Evolutionary conservation across 2,329 filamentous ascomycete genomes (phyloP).

Genomic region (Ophiocordyceps camponoti-leonardi): DNA sequence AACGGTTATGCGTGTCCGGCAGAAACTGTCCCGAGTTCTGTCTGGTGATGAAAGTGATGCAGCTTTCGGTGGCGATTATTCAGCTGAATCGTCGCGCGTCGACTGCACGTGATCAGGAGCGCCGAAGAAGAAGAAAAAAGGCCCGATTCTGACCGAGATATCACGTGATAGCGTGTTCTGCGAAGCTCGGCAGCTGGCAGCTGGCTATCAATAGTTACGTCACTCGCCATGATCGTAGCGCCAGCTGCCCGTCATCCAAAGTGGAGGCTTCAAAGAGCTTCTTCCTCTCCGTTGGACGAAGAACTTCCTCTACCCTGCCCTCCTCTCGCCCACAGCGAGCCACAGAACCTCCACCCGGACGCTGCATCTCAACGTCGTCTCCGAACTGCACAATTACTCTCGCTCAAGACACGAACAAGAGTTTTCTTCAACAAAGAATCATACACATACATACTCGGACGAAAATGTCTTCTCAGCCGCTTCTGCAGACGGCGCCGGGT

Average conservation of each 20-base stretch:
- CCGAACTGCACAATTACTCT: neutral
- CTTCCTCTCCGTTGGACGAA: neutral
- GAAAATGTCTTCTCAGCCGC: conserved; percentile 87
- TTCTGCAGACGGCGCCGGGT: conserved; percentile 89
- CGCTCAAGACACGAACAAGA: neutral
- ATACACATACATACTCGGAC: too few species aligned
- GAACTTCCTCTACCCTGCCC: neutral
- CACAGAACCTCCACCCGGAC: neutral
- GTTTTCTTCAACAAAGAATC: neutral
- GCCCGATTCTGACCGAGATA: neutral
- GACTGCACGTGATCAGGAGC: conserved; percentile 15
- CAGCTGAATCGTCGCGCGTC: conserved; percentile 5
- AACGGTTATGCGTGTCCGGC: neutral
- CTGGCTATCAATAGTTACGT: neutral
- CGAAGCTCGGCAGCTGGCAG: neutral
- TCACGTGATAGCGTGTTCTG: neutral
- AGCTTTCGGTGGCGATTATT: neutral
- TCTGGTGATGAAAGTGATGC: neutral
- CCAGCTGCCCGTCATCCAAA: neutral
- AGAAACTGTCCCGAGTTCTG: neutral
- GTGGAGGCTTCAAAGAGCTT: neutral
- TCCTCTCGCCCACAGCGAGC: too few species aligned
- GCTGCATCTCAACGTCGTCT: neutral
- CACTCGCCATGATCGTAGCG: neutral
- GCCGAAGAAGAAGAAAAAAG: conserved; percentile 1